Evolutionary conservation across 2,329 filamentous ascomycete species (phyloP).

Genomic region (Stemphylium vesicarium): DNA sequence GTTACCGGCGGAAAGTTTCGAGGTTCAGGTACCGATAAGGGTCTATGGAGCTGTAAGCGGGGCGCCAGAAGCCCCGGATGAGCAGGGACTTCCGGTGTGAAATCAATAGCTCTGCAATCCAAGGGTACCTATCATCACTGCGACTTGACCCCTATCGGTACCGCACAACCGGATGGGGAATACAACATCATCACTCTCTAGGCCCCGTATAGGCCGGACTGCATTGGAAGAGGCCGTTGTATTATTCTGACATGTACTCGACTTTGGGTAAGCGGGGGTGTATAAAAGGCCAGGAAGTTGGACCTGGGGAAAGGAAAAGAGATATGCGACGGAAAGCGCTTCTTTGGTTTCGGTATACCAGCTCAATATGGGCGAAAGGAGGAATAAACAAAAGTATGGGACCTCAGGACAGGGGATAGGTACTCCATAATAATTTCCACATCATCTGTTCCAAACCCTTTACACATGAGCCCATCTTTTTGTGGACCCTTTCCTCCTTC

Average conservation of each 20-base stretch:
- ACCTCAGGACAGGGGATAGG: not conserved
- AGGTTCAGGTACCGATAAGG: constrained; percentile 81
- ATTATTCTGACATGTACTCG: not conserved
- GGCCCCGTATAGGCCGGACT: too few relatives aligned
- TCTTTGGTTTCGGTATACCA: constrained; percentile 10
- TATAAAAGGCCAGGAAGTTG: not conserved
- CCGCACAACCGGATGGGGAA: not conserved
- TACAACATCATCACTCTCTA: too few relatives aligned
- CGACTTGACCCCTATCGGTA: not conserved
- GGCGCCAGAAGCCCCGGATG: constrained; percentile 36
- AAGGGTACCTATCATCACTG: too few relatives aligned
- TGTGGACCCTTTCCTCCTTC: too few relatives aligned
- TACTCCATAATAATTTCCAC: not conserved
- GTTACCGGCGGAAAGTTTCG: constrained; percentile 85
- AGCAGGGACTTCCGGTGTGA: constrained; percentile 44
- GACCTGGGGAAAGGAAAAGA: not conserved
- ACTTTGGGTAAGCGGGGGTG: not conserved
- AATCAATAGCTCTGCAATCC: not conserved
- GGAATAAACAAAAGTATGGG: not conserved
- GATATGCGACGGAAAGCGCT: not conserved
- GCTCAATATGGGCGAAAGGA: not conserved
- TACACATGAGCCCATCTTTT: too few relatives aligned
- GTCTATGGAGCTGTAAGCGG: constrained; percentile 71
- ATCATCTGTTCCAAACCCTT: not conserved
- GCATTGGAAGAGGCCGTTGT: too few relatives aligned